Evolutionary conservation across 345 rosid species (phyloP).

Genomic region (Eutrema yunnanense): DNA sequence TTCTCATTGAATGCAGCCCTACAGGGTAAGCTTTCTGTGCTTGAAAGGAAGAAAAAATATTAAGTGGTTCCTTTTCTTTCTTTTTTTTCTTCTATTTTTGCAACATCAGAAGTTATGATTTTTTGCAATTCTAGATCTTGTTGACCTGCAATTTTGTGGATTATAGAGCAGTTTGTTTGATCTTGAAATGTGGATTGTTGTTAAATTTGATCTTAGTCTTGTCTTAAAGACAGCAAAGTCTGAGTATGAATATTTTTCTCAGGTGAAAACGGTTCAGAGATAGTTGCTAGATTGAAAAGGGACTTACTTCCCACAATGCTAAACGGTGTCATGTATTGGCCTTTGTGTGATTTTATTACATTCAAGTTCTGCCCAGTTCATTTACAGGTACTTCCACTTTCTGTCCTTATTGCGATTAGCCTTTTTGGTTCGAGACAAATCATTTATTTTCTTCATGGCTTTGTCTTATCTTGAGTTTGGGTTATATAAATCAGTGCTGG

Average conservation of each 20-base stretch:
- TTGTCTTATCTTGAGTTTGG: not conserved
- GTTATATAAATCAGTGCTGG: not conserved
- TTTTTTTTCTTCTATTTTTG: not conserved
- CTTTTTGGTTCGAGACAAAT: not conserved
- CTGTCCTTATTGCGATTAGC: not conserved
- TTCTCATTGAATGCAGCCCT: slow-evolving; percentile 65
- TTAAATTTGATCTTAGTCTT: not conserved
- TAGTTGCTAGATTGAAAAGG: slow-evolving; percentile 69
- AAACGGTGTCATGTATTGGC: slow-evolving; percentile 87
- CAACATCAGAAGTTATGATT: not conserved
- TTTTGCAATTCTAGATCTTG: not conserved
- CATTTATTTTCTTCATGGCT: not conserved
- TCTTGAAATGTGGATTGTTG: not conserved
- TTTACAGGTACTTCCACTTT: slow-evolving; percentile 55
- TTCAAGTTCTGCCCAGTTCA: slow-evolving; percentile 78
- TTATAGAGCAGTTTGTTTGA: not conserved
- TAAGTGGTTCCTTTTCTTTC: not conserved
- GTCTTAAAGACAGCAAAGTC: not conserved
- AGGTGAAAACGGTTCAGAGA: slow-evolving; percentile 73
- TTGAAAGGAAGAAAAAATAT: not conserved
- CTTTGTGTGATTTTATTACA: slow-evolving; percentile 84
- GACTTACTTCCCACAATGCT: slow-evolving; percentile 74
- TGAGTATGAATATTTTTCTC: not conserved
- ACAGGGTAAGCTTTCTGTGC: slow-evolving; percentile 47
- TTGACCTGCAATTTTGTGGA: not conserved